A percentile compares a stretch with the other conserved stretches of the same genome.
These are phyloP conservation scores for Coemansia sp. DNA, from an alignment of 192 early-diverging fungal genomes.

Conservation along the genomic window DNA sequence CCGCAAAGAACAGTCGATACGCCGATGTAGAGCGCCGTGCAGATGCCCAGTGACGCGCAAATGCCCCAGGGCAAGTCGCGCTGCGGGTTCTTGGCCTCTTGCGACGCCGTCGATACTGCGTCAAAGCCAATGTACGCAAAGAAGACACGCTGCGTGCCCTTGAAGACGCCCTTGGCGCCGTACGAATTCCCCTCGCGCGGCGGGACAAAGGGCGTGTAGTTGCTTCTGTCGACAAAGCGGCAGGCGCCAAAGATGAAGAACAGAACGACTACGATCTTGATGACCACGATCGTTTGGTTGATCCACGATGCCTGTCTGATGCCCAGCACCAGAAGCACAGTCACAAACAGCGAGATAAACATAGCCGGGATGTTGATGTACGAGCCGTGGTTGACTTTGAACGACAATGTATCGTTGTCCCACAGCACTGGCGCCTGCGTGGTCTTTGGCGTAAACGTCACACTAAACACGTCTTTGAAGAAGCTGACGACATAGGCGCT, in stretches of 20 bases:
- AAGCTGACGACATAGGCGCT: constrained; percentile 76
- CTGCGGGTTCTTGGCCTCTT: constrained; percentile 78
- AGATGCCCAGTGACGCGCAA: constrained; percentile 71
- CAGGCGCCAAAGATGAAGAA: constrained; percentile 79
- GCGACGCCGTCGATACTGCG: constrained; percentile 79
- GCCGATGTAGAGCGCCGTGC: constrained; percentile 76
- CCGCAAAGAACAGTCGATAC: constrained; percentile 72
- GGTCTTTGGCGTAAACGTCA: constrained; percentile 55
- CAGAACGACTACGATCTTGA: constrained; percentile 72
- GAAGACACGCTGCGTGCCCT: constrained; percentile 74
- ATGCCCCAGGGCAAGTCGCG: constrained; percentile 87
- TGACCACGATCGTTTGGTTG: constrained; percentile 66
- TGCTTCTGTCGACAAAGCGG: constrained; percentile 64
- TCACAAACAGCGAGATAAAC: constrained; percentile 63
- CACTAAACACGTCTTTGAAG: constrained; percentile 61
- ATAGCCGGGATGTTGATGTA: constrained; percentile 79
- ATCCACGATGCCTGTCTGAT: constrained; percentile 71
- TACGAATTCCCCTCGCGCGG: constrained; percentile 59
- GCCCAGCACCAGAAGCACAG: constrained; percentile 66
- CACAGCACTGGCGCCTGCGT: constrained; percentile 73
- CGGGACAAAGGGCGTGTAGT: constrained; percentile 81
- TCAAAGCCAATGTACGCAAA: constrained; percentile 88
- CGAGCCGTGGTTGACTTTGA: constrained; percentile 44
- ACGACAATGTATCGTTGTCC: constrained; percentile 49
- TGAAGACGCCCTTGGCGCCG: constrained; percentile 69